Evolutionary conservation across 805 yeast species (phyloP), one percentile per base, ranked within the genome.

Genomic region (Wickerhamomyces chambardii): DNA sequence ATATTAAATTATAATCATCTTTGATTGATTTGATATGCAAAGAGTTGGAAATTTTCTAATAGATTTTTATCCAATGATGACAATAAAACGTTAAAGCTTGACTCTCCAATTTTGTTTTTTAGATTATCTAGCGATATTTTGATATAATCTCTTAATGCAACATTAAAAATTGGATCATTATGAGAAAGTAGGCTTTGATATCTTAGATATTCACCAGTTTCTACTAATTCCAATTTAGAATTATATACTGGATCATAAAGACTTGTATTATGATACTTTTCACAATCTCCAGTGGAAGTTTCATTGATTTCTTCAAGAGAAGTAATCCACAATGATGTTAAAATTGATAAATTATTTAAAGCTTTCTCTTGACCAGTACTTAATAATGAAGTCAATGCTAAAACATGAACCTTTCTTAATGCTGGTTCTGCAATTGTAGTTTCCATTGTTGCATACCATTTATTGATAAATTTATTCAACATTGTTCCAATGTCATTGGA

Each of bases 221-320:
- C 58, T 47, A 40, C 43, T 7, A 52, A 17, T 2, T 36, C 35
- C 8, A 50, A 32, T 26, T 52, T 51, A 16, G 45, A 47, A 34
- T 39, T 37, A 32, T 47, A 51, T 14, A 37, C 36, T 16, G 59
- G 52, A 26, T 51, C 57, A 28, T 41, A 47, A 3, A 54, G 44
- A 43, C 64, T 65, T 39, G 67, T 61, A 14, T 60, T 55, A 44
- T 73, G 78, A 42, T 74, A 75, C 18, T 57, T 62, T 22, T 61
- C 67, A 45, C 77, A 69, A 44, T 78, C 83, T 4, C 85, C 86
- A 24, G 55, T 51, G 4, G 47, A 52, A 10, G 54, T 41, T 50
- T 89, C 97, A 37, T 77, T 72, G 12, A 82, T 66, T 50, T 86
- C 95, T 46, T 89, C 96, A 33, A 84, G 51, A 39, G 81, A 66